phyloP scores from a whole-genome alignment of 228 moss, liverwort and hornwort genomes.

The Sphagnum fallax region DNA sequence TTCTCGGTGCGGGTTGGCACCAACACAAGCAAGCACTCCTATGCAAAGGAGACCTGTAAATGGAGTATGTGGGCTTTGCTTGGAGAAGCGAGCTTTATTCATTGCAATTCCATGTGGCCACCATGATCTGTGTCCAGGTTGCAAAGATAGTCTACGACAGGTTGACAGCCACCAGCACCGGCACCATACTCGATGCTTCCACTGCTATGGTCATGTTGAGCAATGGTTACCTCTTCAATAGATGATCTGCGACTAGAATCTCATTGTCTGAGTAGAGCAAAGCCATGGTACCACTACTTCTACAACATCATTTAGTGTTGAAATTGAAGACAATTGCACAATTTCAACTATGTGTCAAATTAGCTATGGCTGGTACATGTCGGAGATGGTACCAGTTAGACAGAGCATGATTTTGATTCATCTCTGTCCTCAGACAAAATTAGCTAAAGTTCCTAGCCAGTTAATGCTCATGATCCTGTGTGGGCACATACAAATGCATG shows the following conservation, averaged over 20 bases:
- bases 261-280: too few relatives aligned
- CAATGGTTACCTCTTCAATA: constrained; percentile 89
- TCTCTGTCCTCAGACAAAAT: too few relatives aligned
- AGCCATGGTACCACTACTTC: too few relatives aligned
- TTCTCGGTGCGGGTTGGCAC: constrained; percentile 43
- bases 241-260: neutral
- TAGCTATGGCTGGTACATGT: too few relatives aligned
- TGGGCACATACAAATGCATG: too few relatives aligned
- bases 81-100: constrained; percentile 69
- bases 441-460: too few relatives aligned
- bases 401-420: too few relatives aligned
- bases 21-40: neutral
- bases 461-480: too few relatives aligned
- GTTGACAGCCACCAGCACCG: constrained; percentile 12
- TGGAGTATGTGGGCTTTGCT: constrained; percentile 54
- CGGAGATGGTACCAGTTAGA: too few relatives aligned
- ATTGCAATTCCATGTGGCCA: constrained; percentile 82
- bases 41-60: constrained; percentile 20
- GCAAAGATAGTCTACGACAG: constrained; percentile 58
- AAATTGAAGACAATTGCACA: too few relatives aligned
- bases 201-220: constrained; percentile 60
- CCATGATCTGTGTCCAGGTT: constrained; percentile 53
- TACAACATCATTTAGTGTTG: too few relatives aligned
- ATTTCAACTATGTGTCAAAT: too few relatives aligned
- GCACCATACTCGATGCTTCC: constrained; percentile 44